Evolutionary conservation across 2,329 filamentous ascomycete species (phyloP).

Genomic region (Claviceps quebecensis): DNA sequence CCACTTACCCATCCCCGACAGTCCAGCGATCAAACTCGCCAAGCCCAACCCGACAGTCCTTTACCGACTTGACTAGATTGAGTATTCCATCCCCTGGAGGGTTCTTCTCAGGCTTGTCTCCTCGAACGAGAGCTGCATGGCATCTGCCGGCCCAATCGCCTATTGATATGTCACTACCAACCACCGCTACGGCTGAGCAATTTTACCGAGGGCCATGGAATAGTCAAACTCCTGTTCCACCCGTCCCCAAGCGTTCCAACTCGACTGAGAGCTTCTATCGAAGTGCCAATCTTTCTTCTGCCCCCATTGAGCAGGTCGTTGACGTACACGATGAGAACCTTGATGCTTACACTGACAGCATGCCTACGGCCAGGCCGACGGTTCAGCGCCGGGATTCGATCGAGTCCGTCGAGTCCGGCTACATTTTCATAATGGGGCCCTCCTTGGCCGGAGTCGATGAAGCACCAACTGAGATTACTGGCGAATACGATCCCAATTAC

Average conservation of each 20-base stretch:
- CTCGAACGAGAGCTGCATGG: conserved; percentile 70
- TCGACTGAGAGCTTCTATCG: conserved; percentile 25
- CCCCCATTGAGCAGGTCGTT: conserved; percentile 53
- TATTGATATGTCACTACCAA: conserved; percentile 48
- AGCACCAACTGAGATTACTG: conserved; percentile 48
- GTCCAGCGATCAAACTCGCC: conserved; percentile 15
- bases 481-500: conserved; percentile 64
- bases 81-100: conserved; percentile 85
- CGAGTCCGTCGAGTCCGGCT: conserved; percentile 16
- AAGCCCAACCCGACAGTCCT: conserved; percentile 33
- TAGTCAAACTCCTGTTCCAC: conserved; percentile 23
- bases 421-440: conserved; percentile 10
- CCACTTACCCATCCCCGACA: conserved; percentile 19
- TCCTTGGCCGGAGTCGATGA: conserved; percentile 32
- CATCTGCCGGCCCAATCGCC: conserved; percentile 43
- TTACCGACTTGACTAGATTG: conserved; percentile 62
- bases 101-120: conserved; percentile 77
- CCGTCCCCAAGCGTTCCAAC: conserved; percentile 22
- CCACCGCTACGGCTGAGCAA: conserved; percentile 79
- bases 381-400: conserved; percentile 18
- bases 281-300: conserved; percentile 23
- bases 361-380: conserved; percentile 49
- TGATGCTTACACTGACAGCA: conserved; percentile 40
- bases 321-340: conserved; percentile 32
- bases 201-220: conserved; percentile 83